Conservation (phyloP, 306 rosid genomes). For the Ormosia emarginata region DNA sequence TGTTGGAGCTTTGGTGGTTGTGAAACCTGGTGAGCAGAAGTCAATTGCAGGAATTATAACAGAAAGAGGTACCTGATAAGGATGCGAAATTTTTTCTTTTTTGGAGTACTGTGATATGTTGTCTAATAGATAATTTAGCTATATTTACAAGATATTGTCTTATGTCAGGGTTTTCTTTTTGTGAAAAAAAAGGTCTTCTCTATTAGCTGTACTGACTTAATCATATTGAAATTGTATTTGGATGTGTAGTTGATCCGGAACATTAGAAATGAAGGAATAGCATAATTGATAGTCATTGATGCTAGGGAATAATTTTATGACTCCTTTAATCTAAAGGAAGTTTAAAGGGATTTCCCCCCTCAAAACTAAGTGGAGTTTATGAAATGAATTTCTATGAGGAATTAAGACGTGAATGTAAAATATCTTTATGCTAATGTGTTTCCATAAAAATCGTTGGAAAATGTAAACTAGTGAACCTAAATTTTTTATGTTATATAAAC, state of each 20-base stretch:
- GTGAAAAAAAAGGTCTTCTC: not conserved
- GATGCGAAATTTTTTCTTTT: not conserved
- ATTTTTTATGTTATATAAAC: not conserved
- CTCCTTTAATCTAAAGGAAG: not conserved
- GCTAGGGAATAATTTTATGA: not conserved
- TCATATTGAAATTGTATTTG: constrained; percentile 2
- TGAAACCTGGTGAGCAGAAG: constrained; percentile 71
- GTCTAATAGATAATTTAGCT: not conserved
- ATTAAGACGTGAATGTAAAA: not conserved
- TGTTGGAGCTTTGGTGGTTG: constrained; percentile 96
- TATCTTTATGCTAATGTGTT: not conserved
- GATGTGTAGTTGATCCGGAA: not conserved
- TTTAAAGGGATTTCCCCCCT: not conserved
- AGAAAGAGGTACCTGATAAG: constrained; percentile 68
- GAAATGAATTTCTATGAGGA: not conserved
- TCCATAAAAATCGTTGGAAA: not conserved
- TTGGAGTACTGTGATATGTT: not conserved
- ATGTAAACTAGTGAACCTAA: not conserved
- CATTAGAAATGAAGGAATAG: not conserved
- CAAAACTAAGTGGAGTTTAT: not conserved
- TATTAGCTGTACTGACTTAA: not conserved
- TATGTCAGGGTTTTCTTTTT: not conserved
- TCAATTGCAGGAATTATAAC: constrained; percentile 92
- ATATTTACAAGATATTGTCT: not conserved
- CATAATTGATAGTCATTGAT: not conserved